Evolutionary conservation across 1,284 basidiomycete genomes (phyloP).

Genomic region (Heterobasidion annosum): DNA sequence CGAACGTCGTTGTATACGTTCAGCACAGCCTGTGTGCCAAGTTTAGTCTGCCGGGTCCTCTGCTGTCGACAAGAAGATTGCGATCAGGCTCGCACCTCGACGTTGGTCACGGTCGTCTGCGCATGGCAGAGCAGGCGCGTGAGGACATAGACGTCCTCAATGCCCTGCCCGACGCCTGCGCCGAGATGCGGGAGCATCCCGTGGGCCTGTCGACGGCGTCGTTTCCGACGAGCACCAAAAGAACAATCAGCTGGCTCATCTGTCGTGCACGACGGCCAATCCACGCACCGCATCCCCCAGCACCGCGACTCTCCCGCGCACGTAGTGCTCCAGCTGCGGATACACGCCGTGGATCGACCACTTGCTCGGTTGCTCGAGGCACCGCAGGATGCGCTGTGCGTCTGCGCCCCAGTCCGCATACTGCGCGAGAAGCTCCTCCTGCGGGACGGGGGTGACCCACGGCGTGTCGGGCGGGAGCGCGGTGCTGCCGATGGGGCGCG

Average conservation of each 20-base stretch:
- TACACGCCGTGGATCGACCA: constrained; percentile 52
- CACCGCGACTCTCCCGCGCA: constrained; percentile 38
- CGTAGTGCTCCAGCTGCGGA: constrained; percentile 38
- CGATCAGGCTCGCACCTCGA: constrained; percentile 19
- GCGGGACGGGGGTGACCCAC: constrained; percentile 37
- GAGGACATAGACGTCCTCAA: constrained; percentile 50
- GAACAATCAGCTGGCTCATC: background rate
- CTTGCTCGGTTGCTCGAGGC: constrained; percentile 40
- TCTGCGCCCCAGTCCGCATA: constrained; percentile 44
- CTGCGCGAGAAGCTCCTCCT: constrained; percentile 34
- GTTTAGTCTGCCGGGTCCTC: background rate
- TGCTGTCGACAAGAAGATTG: background rate
- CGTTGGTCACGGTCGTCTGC: constrained; percentile 29
- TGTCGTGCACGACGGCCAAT: background rate
- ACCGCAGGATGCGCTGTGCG: constrained; percentile 30
- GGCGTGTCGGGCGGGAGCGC: constrained; percentile 24
- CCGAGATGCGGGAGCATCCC: constrained; percentile 56
- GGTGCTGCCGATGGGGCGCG: constrained; percentile 25
- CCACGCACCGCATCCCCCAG: constrained; percentile 48
- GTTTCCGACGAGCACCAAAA: background rate
- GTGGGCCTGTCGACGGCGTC: constrained; percentile 26
- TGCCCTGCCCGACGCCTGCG: constrained; percentile 52
- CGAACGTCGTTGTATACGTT: constrained; percentile 34
- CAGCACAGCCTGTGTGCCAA: constrained; percentile 27
- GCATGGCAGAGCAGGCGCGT: constrained; percentile 39